Conservation (phyloP, 768 basidiomycete genomes). For the Pilatotrama ljubarskyi region DNA sequence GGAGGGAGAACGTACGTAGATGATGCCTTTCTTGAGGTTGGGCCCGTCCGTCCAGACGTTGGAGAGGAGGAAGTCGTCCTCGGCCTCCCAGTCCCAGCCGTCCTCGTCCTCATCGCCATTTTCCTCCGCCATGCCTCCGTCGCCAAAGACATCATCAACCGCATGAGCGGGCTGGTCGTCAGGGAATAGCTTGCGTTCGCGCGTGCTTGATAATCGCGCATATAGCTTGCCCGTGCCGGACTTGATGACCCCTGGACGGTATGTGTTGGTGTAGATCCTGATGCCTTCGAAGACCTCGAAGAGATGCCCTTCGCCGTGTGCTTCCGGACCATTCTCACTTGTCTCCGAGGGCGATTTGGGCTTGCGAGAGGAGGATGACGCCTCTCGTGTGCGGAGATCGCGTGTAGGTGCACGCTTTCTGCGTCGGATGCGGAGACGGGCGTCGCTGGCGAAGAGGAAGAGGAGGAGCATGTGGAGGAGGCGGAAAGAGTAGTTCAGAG, state of each 20-base stretch:
- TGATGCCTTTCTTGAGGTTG: constrained; percentile 47
- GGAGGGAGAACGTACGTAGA: constrained; percentile 57
- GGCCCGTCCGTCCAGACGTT: constrained; percentile 56
- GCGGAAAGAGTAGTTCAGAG: constrained; percentile 66
- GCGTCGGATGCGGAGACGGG: constrained; percentile 14
- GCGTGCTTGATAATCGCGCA: constrained; percentile 32
- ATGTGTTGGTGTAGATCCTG: constrained; percentile 37
- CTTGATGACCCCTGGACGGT: constrained; percentile 54
- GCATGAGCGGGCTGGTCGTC: constrained; percentile 21
- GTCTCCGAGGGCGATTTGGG: not conserved
- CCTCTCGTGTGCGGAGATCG: not conserved
- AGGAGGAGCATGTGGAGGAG: constrained; percentile 63
- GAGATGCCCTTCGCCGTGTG: constrained; percentile 46
- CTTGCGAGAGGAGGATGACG: not conserved
- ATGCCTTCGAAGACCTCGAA: constrained; percentile 61
- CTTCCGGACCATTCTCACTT: not conserved
- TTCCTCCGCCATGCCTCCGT: not conserved
- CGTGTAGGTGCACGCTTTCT: constrained; percentile 1
- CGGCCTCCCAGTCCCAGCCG: constrained; percentile 68
- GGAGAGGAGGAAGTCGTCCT: constrained; percentile 61
- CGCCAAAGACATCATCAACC: constrained; percentile 12
- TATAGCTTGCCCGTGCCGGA: constrained; percentile 21
- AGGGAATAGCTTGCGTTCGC: constrained; percentile 33
- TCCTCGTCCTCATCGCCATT: constrained; percentile 38
- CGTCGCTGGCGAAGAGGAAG: constrained; percentile 51